Percentiles rank a stretch among this genome's conserved stretches.
Conservation (phyloP, 169 alveolate species). For the Eimeria tenella region DNA sequence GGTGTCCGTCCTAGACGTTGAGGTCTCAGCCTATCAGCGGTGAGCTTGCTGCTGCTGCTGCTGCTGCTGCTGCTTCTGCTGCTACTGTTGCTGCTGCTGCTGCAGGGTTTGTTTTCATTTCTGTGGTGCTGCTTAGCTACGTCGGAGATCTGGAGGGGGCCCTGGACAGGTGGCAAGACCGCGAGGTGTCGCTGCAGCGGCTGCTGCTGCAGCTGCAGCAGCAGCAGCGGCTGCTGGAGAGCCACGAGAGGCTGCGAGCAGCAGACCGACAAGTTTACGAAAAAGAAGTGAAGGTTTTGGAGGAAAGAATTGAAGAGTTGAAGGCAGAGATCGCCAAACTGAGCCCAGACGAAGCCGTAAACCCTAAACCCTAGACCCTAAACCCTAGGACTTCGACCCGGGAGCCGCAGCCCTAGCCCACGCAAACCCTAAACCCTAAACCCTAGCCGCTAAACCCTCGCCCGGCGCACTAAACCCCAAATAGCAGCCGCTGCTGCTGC, state of each 20-base stretch:
- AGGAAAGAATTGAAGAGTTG: not conserved
- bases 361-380: not conserved
- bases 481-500: not conserved
- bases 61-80: conserved; percentile 27
- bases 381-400: no score
- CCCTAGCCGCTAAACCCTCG: not conserved
- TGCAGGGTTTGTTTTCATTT: not conserved
- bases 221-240: not conserved
- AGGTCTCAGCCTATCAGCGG: conserved; percentile 8
- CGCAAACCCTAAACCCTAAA: not conserved
- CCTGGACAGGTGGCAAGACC: not conserved
- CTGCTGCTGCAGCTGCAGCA: conserved; percentile 4
- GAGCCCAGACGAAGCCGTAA: not conserved
- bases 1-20: not conserved
- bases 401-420: no score
- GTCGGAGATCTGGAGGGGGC: not conserved
- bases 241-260: conserved; percentile 2
- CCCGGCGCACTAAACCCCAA: not conserved
- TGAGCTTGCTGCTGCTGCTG: conserved; percentile 30
- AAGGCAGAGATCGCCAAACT: not conserved
- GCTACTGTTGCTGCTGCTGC: not conserved
- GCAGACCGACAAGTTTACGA: not conserved
- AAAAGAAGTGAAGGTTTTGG: not conserved
- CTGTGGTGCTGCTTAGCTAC: not conserved
- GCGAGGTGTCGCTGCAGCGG: not conserved